Base-by-base conservation (phyloP, 2,329 filamentous ascomycete genomes). In the Diaporthe caulivora region DNA sequence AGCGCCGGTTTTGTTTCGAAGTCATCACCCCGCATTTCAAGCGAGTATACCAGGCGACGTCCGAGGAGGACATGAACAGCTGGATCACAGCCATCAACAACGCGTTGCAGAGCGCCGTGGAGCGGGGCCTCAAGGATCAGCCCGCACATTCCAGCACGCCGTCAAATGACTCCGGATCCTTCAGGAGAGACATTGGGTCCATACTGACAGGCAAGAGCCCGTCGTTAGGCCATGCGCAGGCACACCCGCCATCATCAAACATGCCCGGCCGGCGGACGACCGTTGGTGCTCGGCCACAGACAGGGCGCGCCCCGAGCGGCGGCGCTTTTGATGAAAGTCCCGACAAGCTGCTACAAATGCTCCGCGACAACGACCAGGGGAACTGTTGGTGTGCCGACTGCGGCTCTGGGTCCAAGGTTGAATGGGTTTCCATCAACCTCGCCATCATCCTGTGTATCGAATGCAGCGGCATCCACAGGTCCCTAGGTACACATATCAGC, bases 81-180 rank as follows among this genome's bases (percentile, higher is more conserved):
- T 99, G 97, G 97, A 99, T 99, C 78, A 88, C 90, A 29, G 93
- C 97, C 26, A 97, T 99, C 85, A 99, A 99, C 83, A 99, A 98
- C 80, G 97, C 97, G 13, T 86, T 98, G 51, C 97, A 99, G 81
- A 97, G 95, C 80, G 97, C 97, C 21, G 95, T 99, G 65, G 97
- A 99, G 83, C 91, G 92, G 76, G 90, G 91, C 40, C 88, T 86
- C 76, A 89, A 84, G 76, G 89, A 89, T 69, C 87, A 86, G 76
- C 87, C 86, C n/a, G 79, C 83, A 2, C 80, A 81, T 42, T 71
- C 76, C 53, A 78, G 82, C 17, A 82, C 84, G 24, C 78, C 83
- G 1, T 83, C 83, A 55, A 89, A 91, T 53, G 83, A 89, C 69
- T 80, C 80, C 57, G 40, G 71, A 68, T 91, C 92, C 6, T 88